Conservation (phyloP, 768 basidiomycete species). For the Agrocybe praecox region DNA sequence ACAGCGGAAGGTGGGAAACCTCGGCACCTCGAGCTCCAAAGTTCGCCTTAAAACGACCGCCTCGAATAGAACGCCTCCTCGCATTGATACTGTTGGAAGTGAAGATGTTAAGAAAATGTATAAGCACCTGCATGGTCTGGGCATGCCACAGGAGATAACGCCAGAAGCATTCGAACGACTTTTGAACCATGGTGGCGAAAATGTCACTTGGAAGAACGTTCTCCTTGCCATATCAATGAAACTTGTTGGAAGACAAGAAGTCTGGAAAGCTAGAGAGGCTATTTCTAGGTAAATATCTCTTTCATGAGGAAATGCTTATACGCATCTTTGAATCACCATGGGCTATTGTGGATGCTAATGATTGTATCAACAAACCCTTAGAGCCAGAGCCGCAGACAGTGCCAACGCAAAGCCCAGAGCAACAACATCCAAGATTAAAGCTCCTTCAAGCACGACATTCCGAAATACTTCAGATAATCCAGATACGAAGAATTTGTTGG, state of each 20-base stretch:
- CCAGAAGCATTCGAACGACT: constrained; percentile 6
- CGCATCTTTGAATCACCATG: not conserved
- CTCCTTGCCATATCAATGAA: not conserved
- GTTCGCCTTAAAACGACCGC: no score
- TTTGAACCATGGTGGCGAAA: not conserved
- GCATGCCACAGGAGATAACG: constrained; percentile 13
- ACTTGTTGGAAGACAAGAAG: constrained; percentile 13
- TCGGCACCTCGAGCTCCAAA: no score
- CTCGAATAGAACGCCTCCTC: no score
- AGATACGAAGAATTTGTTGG: not conserved
- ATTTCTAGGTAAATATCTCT: constrained; percentile 9
- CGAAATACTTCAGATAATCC: not conserved
- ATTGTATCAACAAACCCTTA: not conserved
- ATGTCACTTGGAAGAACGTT: not conserved
- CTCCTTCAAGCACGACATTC: not conserved
- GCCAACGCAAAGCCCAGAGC: not conserved
- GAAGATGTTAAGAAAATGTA: constrained; percentile 1
- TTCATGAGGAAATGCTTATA: no score
- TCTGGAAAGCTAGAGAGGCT: not conserved
- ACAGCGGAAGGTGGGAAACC: no score
- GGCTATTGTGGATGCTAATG: not conserved
- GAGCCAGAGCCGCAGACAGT: not conserved
- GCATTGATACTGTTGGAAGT: not conserved
- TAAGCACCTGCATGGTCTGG: constrained; percentile 1
- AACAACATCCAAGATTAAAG: constrained; percentile 1